Percentiles rank a stretch among this genome's conserved stretches.
These are phyloP conservation scores for Articulospora tetracladia DNA, from an alignment of 495 filamentous ascomycete species.

Conservation along the genomic window DNA sequence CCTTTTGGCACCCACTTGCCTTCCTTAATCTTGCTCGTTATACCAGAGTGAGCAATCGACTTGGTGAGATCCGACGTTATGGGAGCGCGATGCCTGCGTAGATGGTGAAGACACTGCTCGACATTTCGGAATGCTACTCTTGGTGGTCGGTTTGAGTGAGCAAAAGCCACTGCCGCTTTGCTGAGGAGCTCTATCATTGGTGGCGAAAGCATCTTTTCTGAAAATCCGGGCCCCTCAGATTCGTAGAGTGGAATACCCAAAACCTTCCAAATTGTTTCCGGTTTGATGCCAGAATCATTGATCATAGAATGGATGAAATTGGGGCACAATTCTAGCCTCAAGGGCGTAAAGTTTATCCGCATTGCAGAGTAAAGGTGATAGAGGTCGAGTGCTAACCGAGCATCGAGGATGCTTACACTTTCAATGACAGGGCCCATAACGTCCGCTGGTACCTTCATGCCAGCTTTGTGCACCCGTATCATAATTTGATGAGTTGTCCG, in stretches of 20 bases:
- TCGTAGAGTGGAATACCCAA: slow-evolving; percentile 16
- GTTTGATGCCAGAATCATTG: slow-evolving; percentile 3
- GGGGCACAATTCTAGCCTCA: slow-evolving; percentile 4
- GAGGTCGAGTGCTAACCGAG: slow-evolving; percentile 11
- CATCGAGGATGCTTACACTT: slow-evolving; percentile 10
- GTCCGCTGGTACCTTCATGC: slow-evolving; percentile 7
- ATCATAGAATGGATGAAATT: slow-evolving; percentile 19
- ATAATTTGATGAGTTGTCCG: background rate
- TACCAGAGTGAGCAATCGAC: slow-evolving; percentile 31
- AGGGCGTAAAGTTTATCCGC: background rate
- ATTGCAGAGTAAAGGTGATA: slow-evolving; percentile 6
- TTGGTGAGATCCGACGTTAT: slow-evolving; percentile 26
- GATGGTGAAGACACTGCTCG: slow-evolving; percentile 30
- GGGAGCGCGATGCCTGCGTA: slow-evolving; percentile 22
- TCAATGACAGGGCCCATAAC: slow-evolving; percentile 7
- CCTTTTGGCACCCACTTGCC: slow-evolving; percentile 31
- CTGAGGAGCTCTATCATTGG: slow-evolving; percentile 24
- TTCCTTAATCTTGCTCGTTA: slow-evolving; percentile 35
- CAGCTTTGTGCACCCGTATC: background rate
- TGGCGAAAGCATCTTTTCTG: slow-evolving; percentile 10
- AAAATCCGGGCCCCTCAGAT: background rate
- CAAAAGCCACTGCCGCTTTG: slow-evolving; percentile 30
- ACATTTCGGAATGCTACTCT: slow-evolving; percentile 38
- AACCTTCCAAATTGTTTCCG: slow-evolving; percentile 18
- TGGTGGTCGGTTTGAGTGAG: slow-evolving; percentile 28